Evolutionary conservation across 345 rosid species (phyloP).

Genomic region (Linum tenue): DNA sequence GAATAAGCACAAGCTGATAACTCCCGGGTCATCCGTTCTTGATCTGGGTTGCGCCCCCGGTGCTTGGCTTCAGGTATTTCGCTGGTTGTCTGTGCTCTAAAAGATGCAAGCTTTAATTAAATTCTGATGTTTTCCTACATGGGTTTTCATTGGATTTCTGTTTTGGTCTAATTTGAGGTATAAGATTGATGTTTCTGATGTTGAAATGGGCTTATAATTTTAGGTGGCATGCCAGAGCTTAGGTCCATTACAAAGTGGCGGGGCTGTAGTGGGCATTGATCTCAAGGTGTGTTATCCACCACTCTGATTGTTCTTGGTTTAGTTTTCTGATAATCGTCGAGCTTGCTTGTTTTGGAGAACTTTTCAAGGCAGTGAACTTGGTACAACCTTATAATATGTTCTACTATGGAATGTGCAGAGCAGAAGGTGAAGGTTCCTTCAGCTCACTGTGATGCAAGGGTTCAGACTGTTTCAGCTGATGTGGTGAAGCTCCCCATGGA

Average conservation of each 20-base stretch:
- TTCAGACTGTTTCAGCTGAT: constrained; percentile 69
- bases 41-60: constrained; percentile 98
- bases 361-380: background rate
- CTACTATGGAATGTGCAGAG: constrained; percentile 35
- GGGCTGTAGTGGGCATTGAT: constrained; percentile 79
- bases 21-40: constrained; percentile 78
- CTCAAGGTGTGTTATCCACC: constrained; percentile 47
- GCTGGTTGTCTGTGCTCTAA: background rate
- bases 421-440: constrained; percentile 97
- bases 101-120: background rate
- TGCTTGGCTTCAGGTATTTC: constrained; percentile 92
- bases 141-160: background rate
- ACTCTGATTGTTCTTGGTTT: constrained; percentile 1
- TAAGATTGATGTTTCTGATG: constrained; percentile 2
- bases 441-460: constrained; percentile 64
- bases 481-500: constrained; percentile 53
- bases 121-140: background rate
- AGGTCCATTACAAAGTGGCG: constrained; percentile 74
- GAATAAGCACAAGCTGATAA: constrained; percentile 66
- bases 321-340: background rate
- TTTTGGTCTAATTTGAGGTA: background rate
- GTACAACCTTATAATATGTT: constrained; percentile 19
- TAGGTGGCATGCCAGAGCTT: constrained; percentile 95
- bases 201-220: constrained; percentile 4
- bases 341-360: background rate